Evolutionary conservation across 1,139 yeast genomes (phyloP), one percentile per base, ranked within the genome.

Genomic region (Spathaspora sp.): DNA sequence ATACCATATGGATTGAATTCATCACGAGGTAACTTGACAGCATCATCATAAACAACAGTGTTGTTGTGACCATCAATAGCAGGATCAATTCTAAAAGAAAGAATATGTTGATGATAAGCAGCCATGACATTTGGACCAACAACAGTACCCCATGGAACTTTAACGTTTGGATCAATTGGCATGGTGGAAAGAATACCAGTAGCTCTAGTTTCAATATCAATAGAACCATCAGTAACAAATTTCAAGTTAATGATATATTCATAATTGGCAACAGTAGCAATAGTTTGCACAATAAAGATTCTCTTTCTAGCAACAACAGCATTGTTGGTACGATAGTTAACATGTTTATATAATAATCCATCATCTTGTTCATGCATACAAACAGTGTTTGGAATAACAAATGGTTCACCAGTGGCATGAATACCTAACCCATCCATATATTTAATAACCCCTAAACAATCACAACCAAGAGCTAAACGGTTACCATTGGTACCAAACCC

Each of bases 341-440:
- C 83, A 67, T 89, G 96, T 75, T 89, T 87, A 77, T 82, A 86
- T 60, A 86, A 72, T 55, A 89, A 72, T 60, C 96, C 72, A 50
- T 67, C 68, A 63, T 89, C 96, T 69, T 87, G 95, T 69, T 89
- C 96, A 63, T 89, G 96, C 84, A 89, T 77, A 75, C 96, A 89
- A 47, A 89, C 80, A 42, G 91, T 86, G 65, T 84, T 85, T 60
- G 89, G 84, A 53, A 85, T 72, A 48, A 81, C 69, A 51, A 69
- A 70, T 46, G 89, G 87, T 50, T 79, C 81, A 64, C 96, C 96
- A 46, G 74, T 70, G 41, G 79, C 74, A 59, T 82, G 76, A 51
- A 80, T 75, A 53, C 84, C 76, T 54, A 75, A 65, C 49, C 86
- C 85, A 61, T 87, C 91, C 61, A 88, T 68, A 72, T 89, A 89